Evolutionary conservation across 164 flowering plant genomes (phyloP).

Genomic region (Liquidambar formosana): DNA sequence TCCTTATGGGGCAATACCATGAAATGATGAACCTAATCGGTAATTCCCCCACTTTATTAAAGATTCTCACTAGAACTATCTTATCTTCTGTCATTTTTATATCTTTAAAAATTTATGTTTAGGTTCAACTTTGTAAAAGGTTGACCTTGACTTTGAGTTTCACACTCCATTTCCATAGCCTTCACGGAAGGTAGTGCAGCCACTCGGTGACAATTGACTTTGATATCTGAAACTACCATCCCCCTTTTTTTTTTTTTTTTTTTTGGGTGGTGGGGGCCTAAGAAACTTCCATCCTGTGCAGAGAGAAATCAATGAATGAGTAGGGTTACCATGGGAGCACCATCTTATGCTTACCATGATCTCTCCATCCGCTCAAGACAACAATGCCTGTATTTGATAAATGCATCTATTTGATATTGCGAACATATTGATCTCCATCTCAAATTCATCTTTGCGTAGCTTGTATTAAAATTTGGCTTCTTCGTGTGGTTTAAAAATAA

Average conservation of each 20-base stretch:
- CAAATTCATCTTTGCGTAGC: background rate
- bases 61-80: too few relatives aligned
- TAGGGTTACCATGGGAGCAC: background rate
- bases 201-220: background rate
- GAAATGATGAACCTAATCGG: too few relatives aligned
- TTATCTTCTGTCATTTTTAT: too few relatives aligned
- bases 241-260: too few relatives aligned
- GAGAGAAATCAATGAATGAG: background rate
- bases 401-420: background rate
- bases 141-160: conserved; percentile 1
- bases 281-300: background rate
- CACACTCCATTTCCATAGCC: background rate
- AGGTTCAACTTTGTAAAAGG: background rate
- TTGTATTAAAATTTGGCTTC: too few relatives aligned
- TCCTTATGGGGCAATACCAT: too few relatives aligned
- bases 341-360: background rate
- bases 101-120: too few relatives aligned
- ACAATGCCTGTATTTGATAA: background rate
- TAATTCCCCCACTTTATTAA: too few relatives aligned
- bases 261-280: too few relatives aligned
- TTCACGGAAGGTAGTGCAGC: conserved; percentile 1
- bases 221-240: background rate
- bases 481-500: too few relatives aligned
- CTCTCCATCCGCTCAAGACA: too few relatives aligned
- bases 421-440: background rate